These are phyloP conservation scores for Pulveroboletus sp. DNA, from an alignment of 768 basidiomycete genomes.

Conservation along the genomic window DNA sequence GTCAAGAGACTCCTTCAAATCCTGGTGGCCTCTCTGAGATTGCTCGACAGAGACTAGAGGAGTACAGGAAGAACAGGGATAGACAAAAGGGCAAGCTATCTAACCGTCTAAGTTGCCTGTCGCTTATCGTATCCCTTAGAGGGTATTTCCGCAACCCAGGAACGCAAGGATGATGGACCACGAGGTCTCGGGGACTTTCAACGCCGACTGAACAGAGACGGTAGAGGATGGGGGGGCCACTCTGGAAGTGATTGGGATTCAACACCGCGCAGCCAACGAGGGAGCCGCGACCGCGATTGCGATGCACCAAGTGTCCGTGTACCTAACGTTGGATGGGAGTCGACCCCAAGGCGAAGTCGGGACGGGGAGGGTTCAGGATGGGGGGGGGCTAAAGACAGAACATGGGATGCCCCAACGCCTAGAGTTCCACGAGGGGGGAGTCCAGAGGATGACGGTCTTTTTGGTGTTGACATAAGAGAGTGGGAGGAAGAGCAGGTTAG, in stretches of 20 bases:
- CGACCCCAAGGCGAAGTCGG: constrained; percentile 66
- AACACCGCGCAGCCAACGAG: constrained; percentile 58
- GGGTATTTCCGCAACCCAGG: constrained; percentile 62
- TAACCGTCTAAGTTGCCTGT: not conserved
- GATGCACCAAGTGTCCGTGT: constrained; percentile 84
- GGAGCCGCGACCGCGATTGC: constrained; percentile 34
- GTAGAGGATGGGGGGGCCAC: constrained; percentile 43
- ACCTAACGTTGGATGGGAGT: constrained; percentile 91
- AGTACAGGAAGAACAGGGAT: constrained; percentile 65
- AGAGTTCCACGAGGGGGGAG: constrained; percentile 60
- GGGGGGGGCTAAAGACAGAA: constrained; percentile 49
- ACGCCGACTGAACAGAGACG: constrained; percentile 80
- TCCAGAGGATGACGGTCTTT: constrained; percentile 60
- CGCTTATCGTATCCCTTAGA: constrained; percentile 37
- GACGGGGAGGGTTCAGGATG: constrained; percentile 59
- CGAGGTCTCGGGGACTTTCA: constrained; percentile 91
- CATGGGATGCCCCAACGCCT: constrained; percentile 87
- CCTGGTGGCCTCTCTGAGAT: constrained; percentile 82
- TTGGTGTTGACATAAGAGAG: constrained; percentile 72
- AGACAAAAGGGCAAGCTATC: constrained; percentile 53
- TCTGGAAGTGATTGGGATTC: constrained; percentile 47
- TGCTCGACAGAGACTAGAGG: constrained; percentile 69
- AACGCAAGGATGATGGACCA: constrained; percentile 51
- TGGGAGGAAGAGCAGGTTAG: constrained; percentile 97
- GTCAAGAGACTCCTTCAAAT: constrained; percentile 91